Evolutionary conservation across 2,329 filamentous ascomycete genomes (phyloP), one percentile per base, ranked within the genome.

Genomic region (Coniochaeta sp.): DNA sequence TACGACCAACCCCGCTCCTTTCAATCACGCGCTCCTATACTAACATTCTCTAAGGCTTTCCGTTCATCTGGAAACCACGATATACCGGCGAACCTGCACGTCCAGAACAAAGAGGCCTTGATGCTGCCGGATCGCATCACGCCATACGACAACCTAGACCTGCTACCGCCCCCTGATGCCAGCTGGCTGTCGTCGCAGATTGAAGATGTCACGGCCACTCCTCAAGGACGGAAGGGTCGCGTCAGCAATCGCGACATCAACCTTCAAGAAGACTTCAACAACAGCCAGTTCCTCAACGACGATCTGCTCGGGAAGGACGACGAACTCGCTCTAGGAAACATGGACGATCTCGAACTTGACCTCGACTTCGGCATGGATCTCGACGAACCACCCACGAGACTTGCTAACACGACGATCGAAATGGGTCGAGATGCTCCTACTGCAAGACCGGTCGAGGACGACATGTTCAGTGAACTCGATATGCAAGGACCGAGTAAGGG

Each of bases 61-160:
- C 90, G 93, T 62, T 91, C 93, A 22, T 90, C 87, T 55, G 93
- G 93, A 65, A 97, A 97, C 76, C 96, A 98, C 71, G 95, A 99
- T 74, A 84, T 98, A 67, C 91, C 93, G n/a, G 83, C 87, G 57
- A 91, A 89, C 69, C 81, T 93, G 17, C 88, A 91, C 68, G 82
- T 90, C 64, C 89, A 90, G 32, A 92, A 92, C 67, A 89, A 93
- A 56, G 91, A 93, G 72, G 89, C 91, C 30, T 84, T 98, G 64
- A 90, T 93, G 69, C 83, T 99, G 59, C 92, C 93, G 7, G 95
- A 99, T 77, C 88, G 89, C 59, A 89, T 99, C 66, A 98, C 95
- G 12, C 92, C 96, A 63, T 90, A 95, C 62, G 95, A 99, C 71
- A 88, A 88, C 68, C 79, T 88, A 54, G 85, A 88, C 64, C 76